These are phyloP conservation scores for Phytopythium litorale DNA, from an alignment of 352 stramenopile species.

Conservation along the genomic window DNA sequence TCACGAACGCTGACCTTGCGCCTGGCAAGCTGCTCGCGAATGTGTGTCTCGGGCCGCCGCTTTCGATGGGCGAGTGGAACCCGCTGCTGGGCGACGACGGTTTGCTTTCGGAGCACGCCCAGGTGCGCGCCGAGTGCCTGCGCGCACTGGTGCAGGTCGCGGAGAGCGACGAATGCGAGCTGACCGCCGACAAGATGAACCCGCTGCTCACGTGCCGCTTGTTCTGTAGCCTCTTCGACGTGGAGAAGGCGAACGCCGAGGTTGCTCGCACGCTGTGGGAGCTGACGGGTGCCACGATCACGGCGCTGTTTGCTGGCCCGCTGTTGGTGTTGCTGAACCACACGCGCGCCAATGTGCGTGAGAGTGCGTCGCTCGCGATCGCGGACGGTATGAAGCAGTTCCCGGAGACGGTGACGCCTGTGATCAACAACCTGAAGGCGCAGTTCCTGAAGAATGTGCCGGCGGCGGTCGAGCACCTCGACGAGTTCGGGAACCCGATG, in stretches of 20 bases:
- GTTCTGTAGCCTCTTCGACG: slow-evolving; percentile 67
- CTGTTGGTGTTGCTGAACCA: slow-evolving; percentile 79
- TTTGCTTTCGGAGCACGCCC: slow-evolving; percentile 53
- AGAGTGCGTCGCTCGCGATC: slow-evolving; percentile 72
- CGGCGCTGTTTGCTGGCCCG: slow-evolving; percentile 54
- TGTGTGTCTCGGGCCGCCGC: slow-evolving; percentile 47
- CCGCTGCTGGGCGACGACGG: slow-evolving; percentile 68
- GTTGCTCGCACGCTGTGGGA: slow-evolving; percentile 71
- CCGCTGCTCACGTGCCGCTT: slow-evolving; percentile 54
- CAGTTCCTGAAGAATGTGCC: slow-evolving; percentile 60
- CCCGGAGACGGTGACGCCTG: slow-evolving; percentile 60
- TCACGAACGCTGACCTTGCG: slow-evolving; percentile 59
- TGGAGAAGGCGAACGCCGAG: slow-evolving; percentile 45
- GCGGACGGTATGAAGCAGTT: slow-evolving; percentile 80
- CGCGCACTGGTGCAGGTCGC: slow-evolving; percentile 56
- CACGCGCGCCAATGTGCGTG: slow-evolving; percentile 63
- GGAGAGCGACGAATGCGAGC: slow-evolving; percentile 46
- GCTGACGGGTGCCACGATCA: slow-evolving; percentile 36
- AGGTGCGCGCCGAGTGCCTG: slow-evolving; percentile 55
- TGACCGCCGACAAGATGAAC: slow-evolving; percentile 33
- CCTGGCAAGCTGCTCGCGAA: slow-evolving; percentile 54
- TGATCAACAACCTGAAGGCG: slow-evolving; percentile 65
- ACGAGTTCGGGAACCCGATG: slow-evolving; percentile 73
- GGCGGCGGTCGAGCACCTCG: slow-evolving; percentile 47
- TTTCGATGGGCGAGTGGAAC: slow-evolving; percentile 60